phyloP scores from a whole-genome alignment of 2,329 filamentous ascomycete species.

The Trichophyton benhamiae region DNA sequence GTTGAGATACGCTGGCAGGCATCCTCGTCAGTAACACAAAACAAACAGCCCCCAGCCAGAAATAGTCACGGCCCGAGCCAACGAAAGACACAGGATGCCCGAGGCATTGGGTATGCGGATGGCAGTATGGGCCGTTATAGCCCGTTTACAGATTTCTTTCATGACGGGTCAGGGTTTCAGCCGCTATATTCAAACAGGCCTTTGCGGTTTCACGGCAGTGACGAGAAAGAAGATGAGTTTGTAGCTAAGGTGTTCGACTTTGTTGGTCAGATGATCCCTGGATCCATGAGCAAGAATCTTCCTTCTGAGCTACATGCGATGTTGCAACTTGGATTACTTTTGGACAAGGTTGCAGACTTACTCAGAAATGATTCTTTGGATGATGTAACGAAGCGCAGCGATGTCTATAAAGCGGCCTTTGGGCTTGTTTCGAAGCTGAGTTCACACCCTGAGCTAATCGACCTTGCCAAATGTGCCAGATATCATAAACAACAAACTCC shows the following conservation, averaged over 20 bases:
- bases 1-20: conserved; percentile 12
- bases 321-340: conserved; percentile 26
- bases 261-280: conserved; percentile 8
- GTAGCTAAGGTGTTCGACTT: conserved; percentile 19
- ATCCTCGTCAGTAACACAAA: neutral
- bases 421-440: conserved; percentile 29
- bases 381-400: conserved; percentile 22
- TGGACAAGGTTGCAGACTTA: conserved; percentile 28
- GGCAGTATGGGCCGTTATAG: neutral
- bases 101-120: conserved; percentile 13
- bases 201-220: conserved; percentile 6
- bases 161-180: conserved; percentile 4
- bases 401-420: conserved; percentile 30
- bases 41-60: neutral
- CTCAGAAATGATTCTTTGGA: conserved; percentile 32
- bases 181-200: neutral
- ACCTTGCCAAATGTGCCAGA: conserved; percentile 25
- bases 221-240: conserved; percentile 18
- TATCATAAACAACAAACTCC: conserved; percentile 23
- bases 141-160: conserved; percentile 7
- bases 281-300: conserved; percentile 15
- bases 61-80: conserved; percentile 5
- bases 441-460: conserved; percentile 21
- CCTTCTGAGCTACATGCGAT: conserved; percentile 22
- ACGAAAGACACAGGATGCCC: conserved; percentile 7